phyloP scores from a whole-genome alignment of 73 alveolate genomes.

The Paramecium octaurelia region DNA sequence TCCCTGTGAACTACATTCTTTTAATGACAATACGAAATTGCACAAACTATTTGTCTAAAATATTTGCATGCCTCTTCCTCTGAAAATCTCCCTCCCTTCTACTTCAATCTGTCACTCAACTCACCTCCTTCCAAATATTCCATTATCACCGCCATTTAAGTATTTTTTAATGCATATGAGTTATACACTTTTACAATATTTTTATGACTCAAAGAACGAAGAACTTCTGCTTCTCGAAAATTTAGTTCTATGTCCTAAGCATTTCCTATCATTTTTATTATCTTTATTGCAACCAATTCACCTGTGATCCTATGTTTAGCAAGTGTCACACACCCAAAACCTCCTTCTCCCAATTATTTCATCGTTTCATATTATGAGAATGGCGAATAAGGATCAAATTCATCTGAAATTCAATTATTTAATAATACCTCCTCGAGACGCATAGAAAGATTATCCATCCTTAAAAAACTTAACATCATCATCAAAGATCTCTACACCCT shows the following conservation, averaged over 20 bases:
- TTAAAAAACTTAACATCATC: constrained; percentile 49
- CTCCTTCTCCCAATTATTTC: constrained; percentile 90
- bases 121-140: constrained; percentile 94
- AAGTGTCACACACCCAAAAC: constrained; percentile 91
- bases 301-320: constrained; percentile 82
- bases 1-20: constrained; percentile 79
- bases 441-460: constrained; percentile 51
- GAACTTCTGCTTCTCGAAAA: constrained; percentile 77
- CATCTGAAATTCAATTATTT: constrained; percentile 17
- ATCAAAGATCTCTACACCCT: constrained; percentile 53
- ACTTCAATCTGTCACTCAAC: constrained; percentile 69
- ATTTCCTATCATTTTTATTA: constrained; percentile 69
- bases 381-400: constrained; percentile 60
- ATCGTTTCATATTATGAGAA: constrained; percentile 65
- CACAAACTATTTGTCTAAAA: constrained; percentile 71
- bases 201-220: constrained; percentile 71
- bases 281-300: constrained; percentile 92
- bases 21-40: constrained; percentile 72
- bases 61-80: constrained; percentile 72
- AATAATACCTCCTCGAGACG: constrained; percentile 54
- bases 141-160: constrained; percentile 78
- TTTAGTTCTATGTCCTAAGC: constrained; percentile 68
- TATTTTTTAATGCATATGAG: constrained; percentile 64
- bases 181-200: constrained; percentile 73
- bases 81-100: constrained; percentile 47